Conservation (phyloP, 768 basidiomycete species). For the Sistotremastrum suecicum region DNA sequence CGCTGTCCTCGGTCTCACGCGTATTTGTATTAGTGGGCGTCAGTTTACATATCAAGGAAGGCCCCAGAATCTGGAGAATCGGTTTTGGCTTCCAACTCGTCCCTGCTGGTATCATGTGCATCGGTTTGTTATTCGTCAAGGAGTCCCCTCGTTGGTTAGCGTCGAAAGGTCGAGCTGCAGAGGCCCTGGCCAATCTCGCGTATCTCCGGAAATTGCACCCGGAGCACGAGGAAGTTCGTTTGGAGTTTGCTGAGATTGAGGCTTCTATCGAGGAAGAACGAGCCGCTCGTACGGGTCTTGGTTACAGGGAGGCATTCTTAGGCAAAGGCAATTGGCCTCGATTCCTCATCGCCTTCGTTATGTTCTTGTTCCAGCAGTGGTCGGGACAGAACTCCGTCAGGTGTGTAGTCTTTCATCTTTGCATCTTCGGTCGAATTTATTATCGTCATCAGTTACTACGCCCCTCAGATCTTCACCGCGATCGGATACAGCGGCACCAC, state of each 20-base stretch:
- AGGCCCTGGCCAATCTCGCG: constrained; percentile 47
- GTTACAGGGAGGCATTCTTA: constrained; percentile 56
- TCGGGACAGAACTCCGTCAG: constrained; percentile 71
- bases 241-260: constrained; percentile 69
- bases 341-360: constrained; percentile 72
- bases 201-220: constrained; percentile 38
- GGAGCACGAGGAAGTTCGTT: constrained; percentile 31
- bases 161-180: constrained; percentile 38
- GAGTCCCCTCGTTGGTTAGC: constrained; percentile 73
- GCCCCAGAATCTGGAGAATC: constrained; percentile 47
- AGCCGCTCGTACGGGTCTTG: constrained; percentile 47
- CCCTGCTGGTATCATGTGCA: constrained; percentile 54
- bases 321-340: constrained; percentile 72
- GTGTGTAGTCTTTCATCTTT: constrained; percentile 18
- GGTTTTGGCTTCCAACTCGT: constrained; percentile 67
- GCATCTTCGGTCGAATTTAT: neutral
- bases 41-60: constrained; percentile 32
- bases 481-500: constrained; percentile 51
- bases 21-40: constrained; percentile 34
- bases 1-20: neutral
- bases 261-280: constrained; percentile 67
- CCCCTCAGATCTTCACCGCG: constrained; percentile 16
- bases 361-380: constrained; percentile 76
- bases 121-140: constrained; percentile 58
- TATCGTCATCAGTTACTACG: constrained; percentile 1